Percentiles rank a stretch among this genome's conserved stretches.
Evolutionary conservation across 2,329 filamentous ascomycete genomes (phyloP).

Genomic region (Lachnellula arida): DNA sequence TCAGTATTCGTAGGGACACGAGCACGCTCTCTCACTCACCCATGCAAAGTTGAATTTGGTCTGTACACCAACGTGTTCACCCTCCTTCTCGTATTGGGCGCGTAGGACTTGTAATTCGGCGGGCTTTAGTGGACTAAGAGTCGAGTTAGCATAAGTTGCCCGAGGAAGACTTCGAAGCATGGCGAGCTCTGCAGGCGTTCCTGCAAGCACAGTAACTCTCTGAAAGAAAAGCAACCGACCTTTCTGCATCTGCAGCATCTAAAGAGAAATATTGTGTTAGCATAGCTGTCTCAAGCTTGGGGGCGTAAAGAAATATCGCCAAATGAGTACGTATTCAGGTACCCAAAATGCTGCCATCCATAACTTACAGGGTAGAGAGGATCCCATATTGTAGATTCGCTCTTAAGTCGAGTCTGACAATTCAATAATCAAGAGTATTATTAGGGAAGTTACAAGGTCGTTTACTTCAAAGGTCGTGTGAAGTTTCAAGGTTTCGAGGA

Average conservation of each 20-base stretch:
- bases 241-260: conserved; percentile 98
- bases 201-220: background rate
- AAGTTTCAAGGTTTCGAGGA: conserved; percentile 2
- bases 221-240: conserved; percentile 46
- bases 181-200: background rate
- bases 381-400: conserved; percentile 25
- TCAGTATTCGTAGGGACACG: conserved; percentile 4
- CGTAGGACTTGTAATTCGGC: conserved; percentile 90
- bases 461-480: conserved; percentile 1
- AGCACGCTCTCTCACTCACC: conserved; percentile 49
- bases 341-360: conserved; percentile 20
- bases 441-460: conserved; percentile 15
- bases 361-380: conserved; percentile 35
- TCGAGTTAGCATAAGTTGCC: conserved; percentile 14
- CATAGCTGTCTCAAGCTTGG: conserved; percentile 24
- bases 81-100: conserved; percentile 94
- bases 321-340: conserved; percentile 24
- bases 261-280: conserved; percentile 30
- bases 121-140: conserved; percentile 74
- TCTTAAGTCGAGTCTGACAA: background rate
- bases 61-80: conserved; percentile 92
- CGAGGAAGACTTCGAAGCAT: background rate
- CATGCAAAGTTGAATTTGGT: conserved; percentile 99
- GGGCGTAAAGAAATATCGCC: conserved; percentile 22
- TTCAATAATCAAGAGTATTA: background rate